These are phyloP conservation scores for Picea engelmannii DNA, from an alignment of 83 land plant species.

Conservation along the genomic window DNA sequence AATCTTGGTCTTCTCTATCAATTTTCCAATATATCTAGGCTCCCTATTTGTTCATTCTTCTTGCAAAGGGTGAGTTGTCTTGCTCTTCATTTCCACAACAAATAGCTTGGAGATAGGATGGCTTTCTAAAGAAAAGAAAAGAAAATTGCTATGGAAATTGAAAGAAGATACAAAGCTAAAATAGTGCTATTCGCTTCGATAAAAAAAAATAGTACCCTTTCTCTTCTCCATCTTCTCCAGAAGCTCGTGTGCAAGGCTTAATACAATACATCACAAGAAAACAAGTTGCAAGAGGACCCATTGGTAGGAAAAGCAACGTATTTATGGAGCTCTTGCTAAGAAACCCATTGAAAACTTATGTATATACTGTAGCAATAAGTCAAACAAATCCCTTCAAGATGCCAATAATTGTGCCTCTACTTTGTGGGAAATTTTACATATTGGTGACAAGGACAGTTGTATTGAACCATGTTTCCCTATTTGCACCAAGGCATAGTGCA, in stretches of 20 bases:
- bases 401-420: not conserved
- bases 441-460: not conserved
- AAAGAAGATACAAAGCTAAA: constrained; percentile 22
- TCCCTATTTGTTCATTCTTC: no score
- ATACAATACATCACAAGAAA: constrained; percentile 21
- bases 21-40: no score
- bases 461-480: constrained; percentile 11
- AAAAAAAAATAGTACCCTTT: constrained; percentile 15
- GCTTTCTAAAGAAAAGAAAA: not conserved
- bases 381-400: constrained; percentile 29
- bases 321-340: constrained; percentile 16
- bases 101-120: constrained; percentile 10
- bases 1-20: no score
- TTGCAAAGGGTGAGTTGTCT: no score
- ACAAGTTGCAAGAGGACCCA: constrained; percentile 18
- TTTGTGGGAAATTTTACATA: constrained; percentile 30
- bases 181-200: constrained; percentile 12
- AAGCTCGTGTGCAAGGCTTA: constrained; percentile 7
- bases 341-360: constrained; percentile 18
- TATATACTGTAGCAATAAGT: constrained; percentile 24
- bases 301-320: constrained; percentile 19
- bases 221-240: constrained; percentile 22
- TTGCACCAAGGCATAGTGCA: no score
- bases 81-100: not conserved
- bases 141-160: not conserved